Conservation (phyloP, 1,284 basidiomycete genomes). For the Lentinula novae-zelandiae region DNA sequence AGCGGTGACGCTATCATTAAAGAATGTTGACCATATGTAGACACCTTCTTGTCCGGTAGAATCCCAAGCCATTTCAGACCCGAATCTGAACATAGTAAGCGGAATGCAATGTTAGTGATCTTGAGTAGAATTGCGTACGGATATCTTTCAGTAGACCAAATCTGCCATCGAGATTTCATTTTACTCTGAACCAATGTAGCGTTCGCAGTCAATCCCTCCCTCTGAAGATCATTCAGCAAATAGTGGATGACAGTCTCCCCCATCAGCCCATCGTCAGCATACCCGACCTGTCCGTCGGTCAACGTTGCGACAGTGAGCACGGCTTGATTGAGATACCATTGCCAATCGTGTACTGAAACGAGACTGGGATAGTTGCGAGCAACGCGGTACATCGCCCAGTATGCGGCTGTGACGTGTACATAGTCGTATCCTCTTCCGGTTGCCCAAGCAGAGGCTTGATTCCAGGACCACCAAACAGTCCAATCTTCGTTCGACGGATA, state of each 20-base stretch:
- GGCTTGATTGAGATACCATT: conserved; percentile 57
- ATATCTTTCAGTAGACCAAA: conserved; percentile 47
- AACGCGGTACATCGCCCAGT: conserved; percentile 57
- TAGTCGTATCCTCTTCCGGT: conserved; percentile 58
- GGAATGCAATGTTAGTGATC: not conserved
- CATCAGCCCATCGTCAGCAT: conserved; percentile 49
- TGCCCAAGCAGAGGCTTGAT: conserved; percentile 43
- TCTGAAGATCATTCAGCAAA: conserved; percentile 47
- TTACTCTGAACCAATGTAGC: conserved; percentile 43
- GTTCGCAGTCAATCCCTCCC: conserved; percentile 48
- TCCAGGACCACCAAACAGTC: conserved; percentile 60
- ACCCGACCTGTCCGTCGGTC: conserved; percentile 45
- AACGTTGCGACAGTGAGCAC: conserved; percentile 46
- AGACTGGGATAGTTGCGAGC: conserved; percentile 54
- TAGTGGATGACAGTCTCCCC: conserved; percentile 52
- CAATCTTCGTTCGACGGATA: conserved; percentile 50
- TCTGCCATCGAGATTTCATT: conserved; percentile 42
- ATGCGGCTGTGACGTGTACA: conserved; percentile 53
- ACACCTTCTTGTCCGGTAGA: conserved; percentile 59
- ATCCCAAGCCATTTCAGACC: conserved; percentile 62
- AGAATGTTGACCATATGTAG: conserved; percentile 52
- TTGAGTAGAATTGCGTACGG: conserved; percentile 35
- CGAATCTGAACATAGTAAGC: conserved; percentile 36
- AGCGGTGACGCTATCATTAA: conserved; percentile 50
- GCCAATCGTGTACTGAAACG: conserved; percentile 43